Conservation (phyloP, 805 yeast species). For the Starmerella floricola region DNA sequence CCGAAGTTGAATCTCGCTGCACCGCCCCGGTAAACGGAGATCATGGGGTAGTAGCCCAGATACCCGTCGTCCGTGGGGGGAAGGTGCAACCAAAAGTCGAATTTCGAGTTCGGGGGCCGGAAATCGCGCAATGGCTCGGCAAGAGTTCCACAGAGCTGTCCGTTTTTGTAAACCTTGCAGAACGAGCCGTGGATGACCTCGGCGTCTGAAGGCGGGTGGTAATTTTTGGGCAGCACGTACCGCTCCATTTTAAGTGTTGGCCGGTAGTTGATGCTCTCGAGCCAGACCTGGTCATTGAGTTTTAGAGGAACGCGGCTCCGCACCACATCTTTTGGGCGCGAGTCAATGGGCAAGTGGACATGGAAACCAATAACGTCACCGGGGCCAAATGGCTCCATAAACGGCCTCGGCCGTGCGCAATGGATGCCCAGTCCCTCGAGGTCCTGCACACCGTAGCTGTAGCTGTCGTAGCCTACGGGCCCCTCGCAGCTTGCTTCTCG, state of each 20-base stretch:
- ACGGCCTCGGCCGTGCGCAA: slow-evolving; percentile 50
- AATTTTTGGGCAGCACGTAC: slow-evolving; percentile 34
- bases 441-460: slow-evolving; percentile 85
- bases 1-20: slow-evolving; percentile 59
- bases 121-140: slow-evolving; percentile 61
- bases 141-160: slow-evolving; percentile 48
- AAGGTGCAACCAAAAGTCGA: slow-evolving; percentile 19
- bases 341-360: slow-evolving; percentile 49
- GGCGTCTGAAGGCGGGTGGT: slow-evolving; percentile 14
- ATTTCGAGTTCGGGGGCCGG: slow-evolving; percentile 60
- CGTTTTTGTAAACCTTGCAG: slow-evolving; percentile 66
- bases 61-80: slow-evolving; percentile 56
- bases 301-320: slow-evolving; percentile 83
- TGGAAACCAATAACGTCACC: slow-evolving; percentile 82
- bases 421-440: slow-evolving; percentile 60
- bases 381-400: slow-evolving; percentile 46
- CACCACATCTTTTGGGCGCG: slow-evolving; percentile 11
- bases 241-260: slow-evolving; percentile 61
- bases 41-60: slow-evolving; percentile 83
- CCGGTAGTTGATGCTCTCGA: slow-evolving; percentile 74
- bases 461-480: slow-evolving; percentile 91
- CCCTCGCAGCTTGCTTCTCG: slow-evolving; percentile 84
- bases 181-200: slow-evolving; percentile 36
- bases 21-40: slow-evolving; percentile 73
- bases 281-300: slow-evolving; percentile 62